Evolutionary conservation across 352 stramenopile species (phyloP).

Genomic region (Aphanomyces stellatus): DNA sequence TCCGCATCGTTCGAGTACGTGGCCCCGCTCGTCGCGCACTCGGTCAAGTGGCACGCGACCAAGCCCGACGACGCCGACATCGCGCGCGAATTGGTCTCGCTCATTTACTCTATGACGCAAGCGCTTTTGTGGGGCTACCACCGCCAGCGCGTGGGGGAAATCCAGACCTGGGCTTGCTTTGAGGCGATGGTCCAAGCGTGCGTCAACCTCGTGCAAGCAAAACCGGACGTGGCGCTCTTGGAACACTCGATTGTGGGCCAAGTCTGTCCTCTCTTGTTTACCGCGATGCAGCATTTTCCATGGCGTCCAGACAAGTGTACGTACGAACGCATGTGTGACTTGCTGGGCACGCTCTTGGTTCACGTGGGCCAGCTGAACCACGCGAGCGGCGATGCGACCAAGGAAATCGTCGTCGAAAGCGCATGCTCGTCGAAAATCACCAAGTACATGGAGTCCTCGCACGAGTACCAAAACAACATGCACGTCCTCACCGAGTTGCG

Average conservation of each 20-base stretch:
- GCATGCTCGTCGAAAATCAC: not conserved
- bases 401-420: not conserved
- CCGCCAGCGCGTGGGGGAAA: not conserved
- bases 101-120: constrained; percentile 16
- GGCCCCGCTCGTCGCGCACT: not conserved
- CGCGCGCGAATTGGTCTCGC: not conserved
- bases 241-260: not conserved
- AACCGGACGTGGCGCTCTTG: not conserved
- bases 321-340: not conserved
- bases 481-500: constrained; percentile 53
- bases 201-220: not conserved
- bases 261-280: not conserved
- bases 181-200: not conserved
- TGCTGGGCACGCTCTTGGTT: not conserved
- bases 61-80: not conserved
- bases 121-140: not conserved
- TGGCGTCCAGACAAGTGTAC: not conserved
- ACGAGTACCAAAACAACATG: constrained; percentile 76
- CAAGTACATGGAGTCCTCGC: constrained; percentile 48
- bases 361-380: not conserved
- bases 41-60: not conserved
- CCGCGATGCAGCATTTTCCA: constrained; percentile 1
- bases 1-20: not conserved
- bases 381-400: not conserved
- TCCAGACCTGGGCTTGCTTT: not conserved